These are phyloP conservation scores for Trichophyton verrucosum DNA, from an alignment of 2,329 filamentous ascomycete species.

Conservation along the genomic window DNA sequence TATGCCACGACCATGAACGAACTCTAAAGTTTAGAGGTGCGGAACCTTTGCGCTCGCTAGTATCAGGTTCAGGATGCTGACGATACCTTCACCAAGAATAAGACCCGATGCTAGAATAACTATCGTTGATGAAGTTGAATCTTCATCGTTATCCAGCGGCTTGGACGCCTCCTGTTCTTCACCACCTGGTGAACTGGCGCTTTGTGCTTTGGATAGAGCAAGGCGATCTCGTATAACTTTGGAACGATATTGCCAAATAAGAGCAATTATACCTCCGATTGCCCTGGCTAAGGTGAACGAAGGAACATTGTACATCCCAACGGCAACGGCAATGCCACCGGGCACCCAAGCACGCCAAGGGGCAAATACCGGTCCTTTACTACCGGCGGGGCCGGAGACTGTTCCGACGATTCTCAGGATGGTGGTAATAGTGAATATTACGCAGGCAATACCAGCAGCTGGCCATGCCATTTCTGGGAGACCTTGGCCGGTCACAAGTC, in stretches of 20 bases:
- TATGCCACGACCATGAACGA: not conserved
- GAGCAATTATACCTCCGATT: conserved; percentile 62
- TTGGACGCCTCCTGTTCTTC: not conserved
- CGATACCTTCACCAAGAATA: conserved; percentile 80
- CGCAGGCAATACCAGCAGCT: conserved; percentile 62
- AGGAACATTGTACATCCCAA: conserved; percentile 96
- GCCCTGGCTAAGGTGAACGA: conserved; percentile 87
- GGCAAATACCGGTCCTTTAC: conserved; percentile 21
- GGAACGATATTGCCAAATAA: conserved; percentile 57
- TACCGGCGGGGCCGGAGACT: conserved; percentile 16
- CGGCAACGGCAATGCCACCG: conserved; percentile 88
- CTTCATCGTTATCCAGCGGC: conserved; percentile 14
- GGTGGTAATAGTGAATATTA: conserved; percentile 61
- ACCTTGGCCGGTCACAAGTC: conserved; percentile 82
- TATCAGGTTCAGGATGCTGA: conserved; percentile 80
- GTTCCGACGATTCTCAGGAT: conserved; percentile 47
- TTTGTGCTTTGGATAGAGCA: conserved; percentile 3
- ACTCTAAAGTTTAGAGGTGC: conserved; percentile 42
- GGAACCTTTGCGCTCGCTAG: conserved; percentile 67
- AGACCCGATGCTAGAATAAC: conserved; percentile 84
- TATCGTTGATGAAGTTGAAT: conserved; percentile 46
- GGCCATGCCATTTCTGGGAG: conserved; percentile 71
- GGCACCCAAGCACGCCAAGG: conserved; percentile 66
- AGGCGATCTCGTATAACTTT: conserved; percentile 29
- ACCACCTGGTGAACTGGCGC: not conserved